A percentile compares a stretch with the other conserved stretches of the same genome.
phyloP scores from a whole-genome alignment of 2,329 filamentous ascomycete species.

The Colletotrichum salicis region DNA sequence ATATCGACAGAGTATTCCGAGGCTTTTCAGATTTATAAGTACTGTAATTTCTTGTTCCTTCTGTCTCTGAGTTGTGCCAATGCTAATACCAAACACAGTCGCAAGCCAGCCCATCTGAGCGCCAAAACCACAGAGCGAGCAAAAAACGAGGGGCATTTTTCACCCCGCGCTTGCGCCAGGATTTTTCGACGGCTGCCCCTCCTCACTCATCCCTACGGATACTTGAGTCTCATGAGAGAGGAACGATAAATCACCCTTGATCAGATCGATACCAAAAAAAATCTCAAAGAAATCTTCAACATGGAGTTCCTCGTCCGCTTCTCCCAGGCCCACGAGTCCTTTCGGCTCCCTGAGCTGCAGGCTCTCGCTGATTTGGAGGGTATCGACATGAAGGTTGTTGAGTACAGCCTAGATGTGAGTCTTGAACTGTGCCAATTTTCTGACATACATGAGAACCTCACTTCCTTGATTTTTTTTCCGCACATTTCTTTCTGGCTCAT shows the following conservation, averaged over 20 bases:
- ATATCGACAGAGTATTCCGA: not conserved
- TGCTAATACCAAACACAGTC: not conserved
- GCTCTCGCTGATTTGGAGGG: conserved; percentile 78
- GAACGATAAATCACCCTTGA: not conserved
- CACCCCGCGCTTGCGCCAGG: conserved; percentile 21
- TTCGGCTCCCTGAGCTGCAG: conserved; percentile 84
- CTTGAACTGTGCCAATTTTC: not conserved
- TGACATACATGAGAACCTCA: not conserved
- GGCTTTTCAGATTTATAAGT: not conserved
- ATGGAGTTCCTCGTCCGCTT: conserved; percentile 91
- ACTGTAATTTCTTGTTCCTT: not conserved
- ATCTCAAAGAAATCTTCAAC: no score
- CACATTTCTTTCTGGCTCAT: no score
- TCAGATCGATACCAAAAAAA: no score
- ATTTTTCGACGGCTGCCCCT: conserved; percentile 19
- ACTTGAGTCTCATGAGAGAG: not conserved
- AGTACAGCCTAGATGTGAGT: conserved; percentile 79
- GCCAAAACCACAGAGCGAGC: not conserved
- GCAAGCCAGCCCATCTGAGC: not conserved
- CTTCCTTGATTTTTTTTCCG: no score
- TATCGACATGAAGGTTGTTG: conserved; percentile 77
- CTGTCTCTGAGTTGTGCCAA: no score
- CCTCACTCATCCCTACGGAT: not conserved
- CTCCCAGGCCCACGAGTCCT: conserved; percentile 89
- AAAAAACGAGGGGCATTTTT: conserved; percentile 30